phyloP scores from a whole-genome alignment of 2,329 filamentous ascomycete species.

The Xylaria sp. region DNA sequence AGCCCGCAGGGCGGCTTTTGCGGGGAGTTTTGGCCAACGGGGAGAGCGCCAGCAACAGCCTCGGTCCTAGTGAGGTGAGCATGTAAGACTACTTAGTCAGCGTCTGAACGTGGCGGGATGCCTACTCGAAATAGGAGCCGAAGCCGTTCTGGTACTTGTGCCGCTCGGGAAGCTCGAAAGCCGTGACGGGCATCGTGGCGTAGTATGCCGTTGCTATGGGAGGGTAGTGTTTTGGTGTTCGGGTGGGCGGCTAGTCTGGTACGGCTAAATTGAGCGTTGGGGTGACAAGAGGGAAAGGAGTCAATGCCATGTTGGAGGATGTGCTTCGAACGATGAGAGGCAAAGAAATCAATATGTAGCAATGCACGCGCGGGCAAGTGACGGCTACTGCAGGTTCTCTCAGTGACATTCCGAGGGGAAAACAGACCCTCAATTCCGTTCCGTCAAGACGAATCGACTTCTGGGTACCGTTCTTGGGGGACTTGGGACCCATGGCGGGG shows the following conservation, averaged over 20 bases:
- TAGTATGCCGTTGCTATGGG: neutral
- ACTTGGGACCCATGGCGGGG: slow-evolving; percentile 17
- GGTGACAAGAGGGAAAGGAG: neutral
- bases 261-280: neutral
- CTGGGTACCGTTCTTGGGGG: neutral
- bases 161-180: slow-evolving; percentile 44
- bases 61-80: slow-evolving; percentile 49
- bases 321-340: neutral
- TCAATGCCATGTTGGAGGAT: slow-evolving; percentile 1
- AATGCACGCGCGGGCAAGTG: neutral
- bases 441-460: neutral
- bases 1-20: slow-evolving; percentile 72
- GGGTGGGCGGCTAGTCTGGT: neutral
- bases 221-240: neutral
- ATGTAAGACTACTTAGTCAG: neutral
- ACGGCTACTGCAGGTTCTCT: slow-evolving; percentile 27
- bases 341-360: slow-evolving; percentile 1
- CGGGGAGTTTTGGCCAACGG: slow-evolving; percentile 71
- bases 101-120: neutral
- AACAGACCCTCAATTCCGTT: slow-evolving; percentile 14
- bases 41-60: slow-evolving; percentile 69
- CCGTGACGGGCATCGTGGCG: slow-evolving; percentile 43
- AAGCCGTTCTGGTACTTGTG: slow-evolving; percentile 75
- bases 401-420: neutral
- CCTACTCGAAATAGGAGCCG: slow-evolving; percentile 70